phyloP scores from a whole-genome alignment of 139 green algal species.

The Pleodorina starrii region DNA sequence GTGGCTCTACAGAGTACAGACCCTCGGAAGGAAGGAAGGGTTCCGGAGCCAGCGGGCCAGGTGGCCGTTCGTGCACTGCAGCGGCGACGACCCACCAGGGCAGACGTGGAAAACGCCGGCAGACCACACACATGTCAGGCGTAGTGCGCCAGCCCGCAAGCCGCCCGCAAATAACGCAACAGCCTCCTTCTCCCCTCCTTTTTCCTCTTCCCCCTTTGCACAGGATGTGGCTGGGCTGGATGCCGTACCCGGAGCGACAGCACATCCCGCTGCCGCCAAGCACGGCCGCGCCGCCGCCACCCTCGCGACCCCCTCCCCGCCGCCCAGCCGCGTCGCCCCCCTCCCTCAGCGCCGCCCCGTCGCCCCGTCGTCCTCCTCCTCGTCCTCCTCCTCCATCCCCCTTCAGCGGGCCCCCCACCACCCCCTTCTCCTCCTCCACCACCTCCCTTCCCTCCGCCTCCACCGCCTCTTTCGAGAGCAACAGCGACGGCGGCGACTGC shows the following conservation, averaged over 20 bases:
- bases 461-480: not conserved
- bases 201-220: not conserved
- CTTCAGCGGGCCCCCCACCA: not conserved
- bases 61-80: no score
- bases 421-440: not conserved
- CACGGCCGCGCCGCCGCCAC: not conserved
- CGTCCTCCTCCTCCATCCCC: not conserved
- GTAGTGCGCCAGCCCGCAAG: no score
- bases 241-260: slow-evolving; percentile 22
- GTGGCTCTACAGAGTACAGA: no score
- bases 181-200: not conserved
- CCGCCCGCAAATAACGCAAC: no score
- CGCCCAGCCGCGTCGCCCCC: not conserved
- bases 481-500: no score
- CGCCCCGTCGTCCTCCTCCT: not conserved
- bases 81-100: no score
- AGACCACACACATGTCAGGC: no score
- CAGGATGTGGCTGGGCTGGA: slow-evolving; percentile 43
- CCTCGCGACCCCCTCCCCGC: not conserved
- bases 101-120: no score
- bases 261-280: not conserved
- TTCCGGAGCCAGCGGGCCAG: no score
- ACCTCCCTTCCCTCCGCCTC: not conserved
- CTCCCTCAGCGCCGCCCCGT: not conserved
- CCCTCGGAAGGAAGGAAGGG: no score